Evolutionary conservation across 1,139 yeast genomes (phyloP).

Genomic region (Debaryomycetaceae sp.): DNA sequence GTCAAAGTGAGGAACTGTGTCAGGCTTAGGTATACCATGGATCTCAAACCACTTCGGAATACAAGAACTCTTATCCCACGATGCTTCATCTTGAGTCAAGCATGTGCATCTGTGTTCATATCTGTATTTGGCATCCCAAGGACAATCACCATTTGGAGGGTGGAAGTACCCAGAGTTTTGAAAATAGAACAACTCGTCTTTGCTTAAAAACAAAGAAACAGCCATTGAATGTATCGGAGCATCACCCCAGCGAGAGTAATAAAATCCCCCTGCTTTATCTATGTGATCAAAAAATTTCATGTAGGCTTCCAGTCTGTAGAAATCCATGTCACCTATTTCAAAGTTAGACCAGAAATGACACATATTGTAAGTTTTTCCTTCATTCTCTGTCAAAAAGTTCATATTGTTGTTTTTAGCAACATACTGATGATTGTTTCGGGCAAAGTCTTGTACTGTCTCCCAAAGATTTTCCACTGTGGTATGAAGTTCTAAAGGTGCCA

Average conservation of each 20-base stretch:
- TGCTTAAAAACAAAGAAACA: conserved; percentile 13
- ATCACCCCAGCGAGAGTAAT: conserved; percentile 26
- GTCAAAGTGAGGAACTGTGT: conserved; percentile 9
- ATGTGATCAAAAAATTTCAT: conserved; percentile 15
- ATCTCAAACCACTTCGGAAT: conserved; percentile 20
- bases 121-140: conserved; percentile 12
- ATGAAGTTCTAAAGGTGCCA: conserved; percentile 18
- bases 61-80: conserved; percentile 17
- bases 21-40: conserved; percentile 12
- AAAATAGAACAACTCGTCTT: conserved; percentile 16
- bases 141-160: conserved; percentile 22
- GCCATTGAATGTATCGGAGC: conserved; percentile 25
- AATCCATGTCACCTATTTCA: conserved; percentile 19
- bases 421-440: conserved; percentile 14
- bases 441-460: conserved; percentile 18
- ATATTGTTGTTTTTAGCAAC: conserved; percentile 9
- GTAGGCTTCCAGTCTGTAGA: conserved; percentile 15
- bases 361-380: conserved; percentile 17
- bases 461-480: conserved; percentile 19
- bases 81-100: conserved; percentile 18
- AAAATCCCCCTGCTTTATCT: conserved; percentile 20
- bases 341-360: conserved; percentile 27
- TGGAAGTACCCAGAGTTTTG: conserved; percentile 20
- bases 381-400: conserved; percentile 10
- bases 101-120: conserved; percentile 19